Evolutionary conservation across 1,139 yeast species (phyloP).

Genomic region (Insectozyma bohioensis): DNA sequence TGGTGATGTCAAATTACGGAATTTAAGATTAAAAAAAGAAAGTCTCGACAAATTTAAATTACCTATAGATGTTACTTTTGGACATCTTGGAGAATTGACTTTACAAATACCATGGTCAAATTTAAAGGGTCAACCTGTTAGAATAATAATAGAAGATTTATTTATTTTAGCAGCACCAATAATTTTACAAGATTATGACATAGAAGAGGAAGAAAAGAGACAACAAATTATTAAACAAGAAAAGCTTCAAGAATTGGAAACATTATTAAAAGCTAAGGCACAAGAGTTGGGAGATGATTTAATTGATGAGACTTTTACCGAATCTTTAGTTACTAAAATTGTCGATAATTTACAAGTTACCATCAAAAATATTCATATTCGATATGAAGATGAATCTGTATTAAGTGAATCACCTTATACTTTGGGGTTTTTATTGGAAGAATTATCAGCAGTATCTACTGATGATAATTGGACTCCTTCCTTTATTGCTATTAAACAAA

Average conservation of each 20-base stretch:
- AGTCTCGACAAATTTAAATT: constrained; percentile 82
- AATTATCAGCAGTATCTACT: constrained; percentile 89
- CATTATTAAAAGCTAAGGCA: constrained; percentile 46
- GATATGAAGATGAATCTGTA: constrained; percentile 80
- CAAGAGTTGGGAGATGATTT: constrained; percentile 43
- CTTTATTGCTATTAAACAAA: constrained; percentile 71
- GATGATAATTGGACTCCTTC: constrained; percentile 84
- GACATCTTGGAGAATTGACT: constrained; percentile 86
- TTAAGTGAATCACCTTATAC: constrained; percentile 76
- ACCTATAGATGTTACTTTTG: constrained; percentile 88
- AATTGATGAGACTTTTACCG: constrained; percentile 76
- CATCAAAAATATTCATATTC: constrained; percentile 83
- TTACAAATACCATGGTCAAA: constrained; percentile 97
- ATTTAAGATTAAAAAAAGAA: constrained; percentile 74
- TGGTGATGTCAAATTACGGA: constrained; percentile 87
- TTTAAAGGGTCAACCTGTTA: constrained; percentile 88
- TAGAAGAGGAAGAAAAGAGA: constrained; percentile 65
- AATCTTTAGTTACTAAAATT: constrained; percentile 81
- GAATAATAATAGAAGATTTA: constrained; percentile 84
- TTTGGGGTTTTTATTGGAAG: constrained; percentile 78
- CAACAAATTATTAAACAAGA: constrained; percentile 67
- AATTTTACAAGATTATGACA: constrained; percentile 50
- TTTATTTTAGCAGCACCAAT: constrained; percentile 80
- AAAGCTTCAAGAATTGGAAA: constrained; percentile 67
- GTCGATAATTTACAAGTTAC: constrained; percentile 94